Base-by-base conservation (phyloP, 2,329 filamentous ascomycete species). In the Colletotrichum shisoi region DNA sequence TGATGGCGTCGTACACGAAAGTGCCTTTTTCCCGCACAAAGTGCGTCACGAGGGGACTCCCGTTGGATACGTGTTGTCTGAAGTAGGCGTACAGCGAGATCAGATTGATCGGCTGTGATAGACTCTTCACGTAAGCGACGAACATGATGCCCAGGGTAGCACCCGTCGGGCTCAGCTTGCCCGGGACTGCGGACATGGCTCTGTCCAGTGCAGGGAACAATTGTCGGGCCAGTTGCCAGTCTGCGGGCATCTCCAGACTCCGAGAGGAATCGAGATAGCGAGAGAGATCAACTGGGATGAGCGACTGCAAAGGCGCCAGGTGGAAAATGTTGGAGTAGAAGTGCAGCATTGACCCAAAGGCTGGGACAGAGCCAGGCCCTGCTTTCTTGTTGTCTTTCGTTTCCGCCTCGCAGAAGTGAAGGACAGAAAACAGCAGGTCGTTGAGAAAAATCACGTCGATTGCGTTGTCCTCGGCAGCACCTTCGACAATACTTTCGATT, bases 261-360 rank as follows among this genome's bases (percentile, higher is more conserved):
- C 57, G 21, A 12, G 52, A 62, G 31, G 61, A 62, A 19, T 64
- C 24, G 19, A 61, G 44, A 24, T 70, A 60, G 17, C 42, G 51
- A 3, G 62, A 59, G 4, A 74, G 51, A 54, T 69, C 57, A 67
- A 68, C 39, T 1, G 71, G 74, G n/a, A 78, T 64, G 21, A 82
- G 67, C 12, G 73, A 74, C 67, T 83, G 79, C 24, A 87, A 72
- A 7, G 83, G 81, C 17, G 75, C 79, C 0, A 82, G 70, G 7
- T 80, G 73, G 70, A 84, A 87, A 52, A 82, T 78, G 64, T 81
- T 82, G 37, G 77, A 71, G 69, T 86, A 88, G 3, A 83, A 73
- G 11, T 78, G 76, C 5, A 86, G 73, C 82, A 87, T 83, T 1
- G 79, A 75, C 44, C 74, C 74, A 72, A 87, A 80, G n/a, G 79